Evolutionary conservation across 164 flowering plant genomes (phyloP).

Genomic region (Cinnamomum micranthum): DNA sequence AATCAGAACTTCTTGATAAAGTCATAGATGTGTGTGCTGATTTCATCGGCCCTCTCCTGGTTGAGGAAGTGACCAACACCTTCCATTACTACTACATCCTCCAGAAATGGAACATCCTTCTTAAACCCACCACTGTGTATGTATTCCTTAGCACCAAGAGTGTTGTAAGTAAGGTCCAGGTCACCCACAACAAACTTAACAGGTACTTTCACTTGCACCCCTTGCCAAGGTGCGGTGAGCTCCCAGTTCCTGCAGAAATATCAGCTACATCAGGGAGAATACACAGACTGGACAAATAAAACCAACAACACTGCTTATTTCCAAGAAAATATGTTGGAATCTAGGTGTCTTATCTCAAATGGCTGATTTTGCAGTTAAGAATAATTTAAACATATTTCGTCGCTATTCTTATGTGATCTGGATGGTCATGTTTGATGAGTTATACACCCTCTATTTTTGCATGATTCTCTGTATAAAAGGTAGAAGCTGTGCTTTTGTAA

Average conservation of each 20-base stretch:
- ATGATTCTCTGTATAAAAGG: too few relatives aligned
- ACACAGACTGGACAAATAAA: too few relatives aligned
- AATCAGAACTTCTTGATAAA: conserved; percentile 10
- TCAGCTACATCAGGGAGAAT: background rate
- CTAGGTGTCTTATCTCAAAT: too few relatives aligned
- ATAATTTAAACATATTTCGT: too few relatives aligned
- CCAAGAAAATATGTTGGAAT: too few relatives aligned
- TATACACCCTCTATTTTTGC: too few relatives aligned
- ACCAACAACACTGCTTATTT: too few relatives aligned
- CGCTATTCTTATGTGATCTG: too few relatives aligned
- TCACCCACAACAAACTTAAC: conserved; percentile 42
- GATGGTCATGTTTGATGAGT: too few relatives aligned
- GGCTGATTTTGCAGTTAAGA: too few relatives aligned
- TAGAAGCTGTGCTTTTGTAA: too few relatives aligned
- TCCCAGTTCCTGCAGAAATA: conserved; percentile 41
- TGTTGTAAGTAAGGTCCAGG: conserved; percentile 30
- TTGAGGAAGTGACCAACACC: conserved; percentile 15
- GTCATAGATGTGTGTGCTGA: conserved; percentile 6
- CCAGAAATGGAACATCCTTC: conserved; percentile 13
- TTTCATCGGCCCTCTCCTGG: conserved; percentile 15
- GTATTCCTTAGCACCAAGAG: conserved; percentile 27
- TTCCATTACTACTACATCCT: conserved; percentile 10
- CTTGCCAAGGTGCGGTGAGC: conserved; percentile 48
- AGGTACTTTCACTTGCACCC: conserved; percentile 39
- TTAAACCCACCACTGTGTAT: conserved; percentile 28